Percentiles rank a stretch among this genome's conserved stretches.
Evolutionary conservation across 2,329 filamentous ascomycete genomes (phyloP).

Genomic region (Scedosporium aurantiacum): DNA sequence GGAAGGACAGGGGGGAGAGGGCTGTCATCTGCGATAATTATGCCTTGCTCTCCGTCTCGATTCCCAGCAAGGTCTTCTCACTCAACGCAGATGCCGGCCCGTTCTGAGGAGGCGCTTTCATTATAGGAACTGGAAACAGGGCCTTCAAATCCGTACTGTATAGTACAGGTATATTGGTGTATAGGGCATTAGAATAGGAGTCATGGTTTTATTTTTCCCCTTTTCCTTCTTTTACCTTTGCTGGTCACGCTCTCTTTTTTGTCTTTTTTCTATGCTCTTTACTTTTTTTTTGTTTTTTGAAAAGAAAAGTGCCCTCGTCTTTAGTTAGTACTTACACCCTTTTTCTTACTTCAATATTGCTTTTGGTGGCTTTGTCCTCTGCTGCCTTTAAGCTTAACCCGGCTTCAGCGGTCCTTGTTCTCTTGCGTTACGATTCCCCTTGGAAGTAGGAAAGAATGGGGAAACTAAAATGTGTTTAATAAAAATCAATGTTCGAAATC

Average conservation of each 20-base stretch:
- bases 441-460: no score
- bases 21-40: neutral
- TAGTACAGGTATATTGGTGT: slow-evolving; percentile 3
- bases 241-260: slow-evolving; percentile 3
- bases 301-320: slow-evolving; percentile 4
- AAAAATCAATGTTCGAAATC: no score
- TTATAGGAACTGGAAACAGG: neutral
- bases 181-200: slow-evolving; percentile 11
- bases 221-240: neutral
- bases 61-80: neutral
- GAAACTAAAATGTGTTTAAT: no score
- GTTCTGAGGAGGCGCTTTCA: neutral
- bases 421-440: no score
- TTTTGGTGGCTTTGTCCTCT: neutral
- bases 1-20: neutral
- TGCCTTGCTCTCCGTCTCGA: neutral
- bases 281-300: neutral
- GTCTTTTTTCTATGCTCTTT: slow-evolving; percentile 8
- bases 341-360: slow-evolving; percentile 10
- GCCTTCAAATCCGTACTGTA: slow-evolving; percentile 3
- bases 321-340: slow-evolving; percentile 5
- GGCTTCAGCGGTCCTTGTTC: no score
- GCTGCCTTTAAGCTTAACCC: no score
- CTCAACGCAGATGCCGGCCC: neutral
- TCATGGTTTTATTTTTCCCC: slow-evolving; percentile 1